phyloP scores from a whole-genome alignment of 169 alveolate species.

The Cryptosporidium sp. region DNA sequence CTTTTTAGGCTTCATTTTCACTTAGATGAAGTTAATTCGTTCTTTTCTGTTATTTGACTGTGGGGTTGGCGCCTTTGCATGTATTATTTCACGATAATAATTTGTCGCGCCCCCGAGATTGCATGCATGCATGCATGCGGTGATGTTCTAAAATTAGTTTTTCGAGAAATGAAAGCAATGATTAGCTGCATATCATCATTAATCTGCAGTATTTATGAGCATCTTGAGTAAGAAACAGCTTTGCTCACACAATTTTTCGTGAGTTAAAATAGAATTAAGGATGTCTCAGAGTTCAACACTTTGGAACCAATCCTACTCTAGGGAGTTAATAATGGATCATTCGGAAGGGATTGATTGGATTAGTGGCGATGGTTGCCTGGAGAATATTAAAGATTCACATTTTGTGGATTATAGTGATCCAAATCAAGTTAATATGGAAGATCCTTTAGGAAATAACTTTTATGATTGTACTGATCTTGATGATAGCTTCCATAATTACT shows the following conservation, averaged over 20 bases:
- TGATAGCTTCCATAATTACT: conserved; percentile 44
- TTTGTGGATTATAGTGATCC: background rate
- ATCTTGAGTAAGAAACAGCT: conserved; percentile 7
- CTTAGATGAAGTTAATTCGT: background rate
- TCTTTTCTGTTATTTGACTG: background rate
- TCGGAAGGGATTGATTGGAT: conserved; percentile 55
- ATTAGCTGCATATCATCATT: conserved; percentile 4
- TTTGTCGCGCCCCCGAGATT: conserved; percentile 48
- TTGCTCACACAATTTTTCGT: background rate
- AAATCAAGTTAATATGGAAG: background rate
- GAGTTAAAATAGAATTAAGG: conserved; percentile 4
- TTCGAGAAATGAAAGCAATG: conserved; percentile 13
- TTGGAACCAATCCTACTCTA: conserved; percentile 49
- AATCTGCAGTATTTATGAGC: conserved; percentile 7
- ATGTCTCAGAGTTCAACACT: conserved; percentile 33
- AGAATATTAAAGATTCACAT: conserved; percentile 16
- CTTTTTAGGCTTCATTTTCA: background rate
- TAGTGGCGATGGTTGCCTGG: conserved; percentile 24
- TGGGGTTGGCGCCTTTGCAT: conserved; percentile 31
- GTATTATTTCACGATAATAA: conserved; percentile 18
- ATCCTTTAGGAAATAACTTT: conserved; percentile 29
- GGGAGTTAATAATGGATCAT: conserved; percentile 39
- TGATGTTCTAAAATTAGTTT: conserved; percentile 6
- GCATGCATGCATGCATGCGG: conserved; percentile 55
- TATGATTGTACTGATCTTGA: conserved; percentile 66